Base-by-base conservation (phyloP, 2,329 filamentous ascomycete species). In the Helotiales sp. region DNA sequence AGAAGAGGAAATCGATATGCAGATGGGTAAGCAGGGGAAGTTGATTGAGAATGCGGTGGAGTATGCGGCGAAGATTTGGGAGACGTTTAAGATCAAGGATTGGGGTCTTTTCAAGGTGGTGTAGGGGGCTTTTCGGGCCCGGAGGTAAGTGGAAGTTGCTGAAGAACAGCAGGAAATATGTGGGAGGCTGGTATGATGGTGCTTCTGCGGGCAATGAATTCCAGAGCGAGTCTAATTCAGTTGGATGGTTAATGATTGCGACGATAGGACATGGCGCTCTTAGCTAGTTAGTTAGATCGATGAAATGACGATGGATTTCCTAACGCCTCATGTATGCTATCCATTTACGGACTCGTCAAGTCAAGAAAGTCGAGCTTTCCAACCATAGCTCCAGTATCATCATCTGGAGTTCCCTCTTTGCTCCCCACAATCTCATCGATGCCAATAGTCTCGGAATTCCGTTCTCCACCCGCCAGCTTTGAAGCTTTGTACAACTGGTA, bases 21-120 rank as follows among this genome's bases (percentile, higher is more conserved):
- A 88, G 75, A 79, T 88, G 65, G 89, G 89, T 17, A 89, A 86
- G 76, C 85, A 86, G 75, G 91, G 89, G 3, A 85, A 87, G 78
- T 80, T 92, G 70, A 89, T 92, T 74, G 90, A 89, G 61, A 85
- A 90, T 73, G 86, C 86, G 6, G 86, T 90, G 43, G 90, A 92
- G 77, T 88, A 91, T 76, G 87, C 87, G 3, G 84, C 87, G 20
- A 82, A 81, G 74, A 88, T 97, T 71, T 87, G 92, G 84, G 85
- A 87, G 76, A 90, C 85, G 0, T 90, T 97, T 74, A 87, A 91
- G 75, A 85, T 97, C 65, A 89, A 89, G 79, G 91, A 97, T 77
- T 97, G 92, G 91, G 84, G 83, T 0, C 80, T 97, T 45, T 97
- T 78, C 59, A 72, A 76, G 64, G 76, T 77, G 69, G 73, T 76